Evolutionary conservation across 306 rosid genomes (phyloP), one percentile per base, ranked within the genome.

Genomic region (Comarum palustre): DNA sequence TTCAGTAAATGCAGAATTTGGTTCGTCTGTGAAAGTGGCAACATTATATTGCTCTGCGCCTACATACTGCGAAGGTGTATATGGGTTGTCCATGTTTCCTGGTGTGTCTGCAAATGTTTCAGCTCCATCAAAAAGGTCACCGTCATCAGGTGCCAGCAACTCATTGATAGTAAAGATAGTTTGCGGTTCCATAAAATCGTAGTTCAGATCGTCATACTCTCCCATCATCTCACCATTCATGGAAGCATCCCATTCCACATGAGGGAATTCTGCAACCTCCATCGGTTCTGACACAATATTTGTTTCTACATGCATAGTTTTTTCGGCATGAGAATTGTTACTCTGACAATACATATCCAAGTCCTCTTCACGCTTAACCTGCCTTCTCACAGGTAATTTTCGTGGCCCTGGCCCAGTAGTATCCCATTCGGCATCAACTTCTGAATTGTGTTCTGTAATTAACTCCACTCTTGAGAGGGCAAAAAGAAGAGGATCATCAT

Each of bases 331-430:
- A 46, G 61, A 67, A 69, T 81, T 67, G 32, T 75, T 48, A 76
- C 78, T 73, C n/a, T 66, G 86, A 58, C 73, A 77, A 75, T 81
- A 82, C 60, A 50, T 82, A 69, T 88, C 92, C 12, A 36, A 73
- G 64, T 87, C 99, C 62, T 84, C 97, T 71, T 87, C 96, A 8
- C 39, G 88, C 84, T 90, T 94, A 72, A 79, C 78, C 17, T 86
- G 87, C 86, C 99, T 83, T 78, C 99, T 82, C 67, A 95, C 88
- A 3, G 89, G 96, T 71, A 91, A 88, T 85, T 95, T 95, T 70
- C 73, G 88, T 20, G 79, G 97, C 75, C 84, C 90, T 34, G 82
- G 87, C 74, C 66, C 86, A 77, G 75, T 72, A 76, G 73, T 22
- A 72, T 84, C 87, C 97, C 89, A 83, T 62, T 88, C 91, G 69